Conservation (phyloP, 1,284 basidiomycete genomes). For the Cutaneotrichosporon sp. region DNA sequence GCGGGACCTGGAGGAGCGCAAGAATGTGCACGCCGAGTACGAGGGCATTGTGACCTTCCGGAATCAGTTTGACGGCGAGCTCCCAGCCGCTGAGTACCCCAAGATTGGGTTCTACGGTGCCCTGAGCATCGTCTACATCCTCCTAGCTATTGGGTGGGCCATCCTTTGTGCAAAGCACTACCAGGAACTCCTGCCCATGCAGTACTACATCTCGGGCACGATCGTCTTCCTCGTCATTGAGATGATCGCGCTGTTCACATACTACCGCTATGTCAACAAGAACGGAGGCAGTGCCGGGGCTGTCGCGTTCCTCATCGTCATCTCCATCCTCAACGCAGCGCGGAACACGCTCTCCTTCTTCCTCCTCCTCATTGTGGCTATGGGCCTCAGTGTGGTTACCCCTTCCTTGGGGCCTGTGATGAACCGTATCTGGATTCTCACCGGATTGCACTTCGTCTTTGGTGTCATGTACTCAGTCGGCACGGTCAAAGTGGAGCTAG, state of each 20-base stretch:
- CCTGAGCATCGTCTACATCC: conserved; percentile 72
- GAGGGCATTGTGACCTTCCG: conserved; percentile 75
- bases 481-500: conserved; percentile 83
- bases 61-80: conserved; percentile 81
- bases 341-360: conserved; percentile 91
- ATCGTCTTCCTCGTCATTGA: conserved; percentile 85
- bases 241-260: conserved; percentile 73
- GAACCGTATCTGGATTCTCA: conserved; percentile 44
- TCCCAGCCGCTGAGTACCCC: conserved; percentile 93
- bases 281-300: conserved; percentile 70
- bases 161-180: conserved; percentile 77
- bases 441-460: conserved; percentile 74
- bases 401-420: conserved; percentile 46
- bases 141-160: conserved; percentile 70
- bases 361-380: conserved; percentile 82
- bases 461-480: conserved; percentile 89
- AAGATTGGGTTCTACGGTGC: conserved; percentile 94
- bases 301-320: conserved; percentile 78
- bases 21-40: conserved; percentile 69
- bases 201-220: conserved; percentile 93
- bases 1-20: conserved; percentile 12
- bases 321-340: conserved; percentile 81
- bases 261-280: conserved; percentile 71
- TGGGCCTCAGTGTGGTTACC: conserved; percentile 72
- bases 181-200: conserved; percentile 63